These are phyloP conservation scores for Xylaria castorea DNA, from an alignment of 495 filamentous ascomycete species.

Conservation along the genomic window DNA sequence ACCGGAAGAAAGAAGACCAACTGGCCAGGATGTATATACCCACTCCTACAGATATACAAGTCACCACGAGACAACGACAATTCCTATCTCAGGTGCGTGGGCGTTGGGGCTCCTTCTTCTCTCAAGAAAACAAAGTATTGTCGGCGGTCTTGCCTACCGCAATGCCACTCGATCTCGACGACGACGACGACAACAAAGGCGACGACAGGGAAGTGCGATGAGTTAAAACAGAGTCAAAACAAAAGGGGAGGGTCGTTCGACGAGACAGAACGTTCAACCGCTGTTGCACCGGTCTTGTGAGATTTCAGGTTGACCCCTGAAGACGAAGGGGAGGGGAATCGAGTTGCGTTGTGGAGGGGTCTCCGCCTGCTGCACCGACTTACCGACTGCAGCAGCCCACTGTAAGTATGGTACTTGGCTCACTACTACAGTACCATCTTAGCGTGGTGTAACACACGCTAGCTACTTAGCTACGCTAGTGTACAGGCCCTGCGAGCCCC, in stretches of 20 bases:
- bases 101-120: background rate
- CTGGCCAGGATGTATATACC: background rate
- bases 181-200: background rate
- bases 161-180: conserved; percentile 14
- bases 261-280: background rate
- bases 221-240: conserved; percentile 4
- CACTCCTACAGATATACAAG: background rate
- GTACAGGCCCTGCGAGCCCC: background rate
- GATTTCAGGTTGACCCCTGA: conserved; percentile 28
- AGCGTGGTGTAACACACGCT: conserved; percentile 12
- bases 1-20: background rate
- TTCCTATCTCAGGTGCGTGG: background rate
- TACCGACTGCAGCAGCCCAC: background rate
- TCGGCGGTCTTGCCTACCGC: conserved; percentile 9
- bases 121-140: background rate
- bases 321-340: conserved; percentile 1
- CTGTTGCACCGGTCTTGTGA: conserved; percentile 7
- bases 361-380: conserved; percentile 15
- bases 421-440: background rate
- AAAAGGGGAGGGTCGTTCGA: conserved; percentile 2
- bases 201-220: conserved; percentile 6
- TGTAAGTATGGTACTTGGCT: background rate
- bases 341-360: conserved; percentile 18
- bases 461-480: no score
- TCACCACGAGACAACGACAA: background rate